A percentile compares a stretch with the other conserved stretches of the same genome.
phyloP scores from a whole-genome alignment of 352 stramenopile species.

The Phytophthora megakarya region DNA sequence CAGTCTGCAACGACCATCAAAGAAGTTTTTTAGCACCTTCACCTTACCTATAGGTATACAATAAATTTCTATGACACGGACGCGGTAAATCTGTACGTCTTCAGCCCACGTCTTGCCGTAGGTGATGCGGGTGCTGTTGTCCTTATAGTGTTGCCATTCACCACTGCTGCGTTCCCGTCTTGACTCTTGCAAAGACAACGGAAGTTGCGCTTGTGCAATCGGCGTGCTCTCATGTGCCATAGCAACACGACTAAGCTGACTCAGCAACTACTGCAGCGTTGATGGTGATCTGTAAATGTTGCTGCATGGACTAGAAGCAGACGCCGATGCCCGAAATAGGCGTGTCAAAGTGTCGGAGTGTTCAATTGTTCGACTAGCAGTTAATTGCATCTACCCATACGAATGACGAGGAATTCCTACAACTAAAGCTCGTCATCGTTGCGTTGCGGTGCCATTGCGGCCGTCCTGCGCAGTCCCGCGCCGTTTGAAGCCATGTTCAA shows the following conservation, averaged over 20 bases:
- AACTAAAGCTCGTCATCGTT: too few species aligned
- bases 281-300: constrained; percentile 17
- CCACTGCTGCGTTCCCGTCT: background rate
- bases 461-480: background rate
- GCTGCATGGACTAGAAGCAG: constrained; percentile 7
- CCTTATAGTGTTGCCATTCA: constrained; percentile 8
- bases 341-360: constrained; percentile 11
- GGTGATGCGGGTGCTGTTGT: constrained; percentile 27
- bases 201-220: constrained; percentile 1
- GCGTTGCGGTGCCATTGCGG: background rate
- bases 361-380: constrained; percentile 15
- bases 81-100: constrained; percentile 64
- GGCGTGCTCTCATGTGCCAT: constrained; percentile 17
- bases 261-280: background rate
- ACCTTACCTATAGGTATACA: constrained; percentile 14
- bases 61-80: constrained; percentile 24
- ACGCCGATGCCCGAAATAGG: constrained; percentile 28
- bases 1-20: constrained; percentile 39
- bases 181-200: constrained; percentile 4
- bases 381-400: background rate
- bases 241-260: background rate
- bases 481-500: constrained; percentile 15
- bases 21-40: background rate
- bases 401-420: background rate
- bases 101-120: constrained; percentile 57